Evolutionary conservation across 2,329 filamentous ascomycete species (phyloP), one percentile per base, ranked within the genome.

Genomic region (Bipolaris cookei): DNA sequence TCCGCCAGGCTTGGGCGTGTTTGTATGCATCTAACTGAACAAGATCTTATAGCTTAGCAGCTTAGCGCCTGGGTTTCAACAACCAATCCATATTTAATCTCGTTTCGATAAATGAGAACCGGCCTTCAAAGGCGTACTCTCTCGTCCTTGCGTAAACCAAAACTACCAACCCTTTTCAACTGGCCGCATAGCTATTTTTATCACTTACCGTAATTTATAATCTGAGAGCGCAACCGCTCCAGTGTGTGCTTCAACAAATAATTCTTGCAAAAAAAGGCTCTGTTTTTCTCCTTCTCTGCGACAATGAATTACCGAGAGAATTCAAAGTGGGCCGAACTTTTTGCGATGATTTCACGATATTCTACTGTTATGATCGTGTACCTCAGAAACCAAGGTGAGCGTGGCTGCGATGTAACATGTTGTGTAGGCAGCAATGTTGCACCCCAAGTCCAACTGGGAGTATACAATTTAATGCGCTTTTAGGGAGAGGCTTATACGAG

Each of bases 401-500:
- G 37, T 18, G 16, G 16, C 7, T 38, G 37, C 8, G 3, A 7
- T 18, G 5, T 45, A 16, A 16, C 25, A 20, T 45, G 25, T 14
- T 45, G 25, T 16, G 25, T 10, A 34, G 5, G n/a, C 10, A 45
- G 16, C 16, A 28, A 37, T 10, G 25, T 30, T 4, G 10, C 42
- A 20, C 20, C 10, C n/a, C 42, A 20, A 13, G 5, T 28, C n/a
- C 32, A 4, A 38, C 18, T 48, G 8, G 13, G 13, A 28, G 4
- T 25, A 39, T 8, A 50, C 55, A 45, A 45, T 54, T 10, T 34
- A 1, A 13, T 35, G 4, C 42, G 28, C 21, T 7, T 48, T 16
- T 30, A 30, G 13, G 37, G 2, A 13, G n/a, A 30, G 11, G 11
- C 2, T 66, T 37, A 74, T 38, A 75, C 71, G 65, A 97, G 75